phyloP scores from a whole-genome alignment of 805 yeast genomes.

The Suhomyces sp. region DNA sequence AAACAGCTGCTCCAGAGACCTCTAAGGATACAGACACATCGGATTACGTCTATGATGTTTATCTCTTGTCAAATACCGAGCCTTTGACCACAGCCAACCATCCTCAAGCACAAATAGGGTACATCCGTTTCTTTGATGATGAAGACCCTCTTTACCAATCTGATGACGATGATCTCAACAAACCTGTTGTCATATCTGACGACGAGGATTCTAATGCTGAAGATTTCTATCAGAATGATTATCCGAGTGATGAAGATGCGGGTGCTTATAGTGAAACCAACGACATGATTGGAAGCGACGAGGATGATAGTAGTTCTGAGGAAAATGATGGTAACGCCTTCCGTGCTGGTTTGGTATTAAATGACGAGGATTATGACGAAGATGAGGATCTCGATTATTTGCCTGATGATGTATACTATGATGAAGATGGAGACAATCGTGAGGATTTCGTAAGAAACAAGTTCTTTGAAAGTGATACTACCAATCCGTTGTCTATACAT shows the following conservation, averaged over 20 bases:
- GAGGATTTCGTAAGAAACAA: conserved; percentile 41
- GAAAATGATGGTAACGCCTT: neutral
- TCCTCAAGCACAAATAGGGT: conserved; percentile 50
- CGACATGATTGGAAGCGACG: conserved; percentile 24
- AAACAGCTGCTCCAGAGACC: neutral
- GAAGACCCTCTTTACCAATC: conserved; percentile 38
- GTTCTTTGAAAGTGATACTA: conserved; percentile 57
- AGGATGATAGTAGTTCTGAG: neutral
- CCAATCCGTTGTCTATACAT: conserved; percentile 61
- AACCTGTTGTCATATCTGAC: conserved; percentile 45
- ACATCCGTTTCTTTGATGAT: conserved; percentile 56
- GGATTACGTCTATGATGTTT: conserved; percentile 93
- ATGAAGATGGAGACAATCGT: too few species aligned
- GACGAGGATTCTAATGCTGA: conserved; percentile 91
- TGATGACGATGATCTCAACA: conserved; percentile 38
- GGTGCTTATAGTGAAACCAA: conserved; percentile 23
- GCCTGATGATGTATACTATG: conserved; percentile 10
- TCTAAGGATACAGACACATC: conserved; percentile 17
- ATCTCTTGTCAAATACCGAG: conserved; percentile 33
- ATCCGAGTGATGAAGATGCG: conserved; percentile 91
- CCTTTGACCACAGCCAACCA: conserved; percentile 49
- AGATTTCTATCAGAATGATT: conserved; percentile 86
- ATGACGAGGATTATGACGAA: conserved; percentile 10
- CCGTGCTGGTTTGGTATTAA: conserved; percentile 3
- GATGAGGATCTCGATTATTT: conserved; percentile 7